phyloP scores from a whole-genome alignment of 768 basidiomycete genomes.

The Agrocybe praecox region DNA sequence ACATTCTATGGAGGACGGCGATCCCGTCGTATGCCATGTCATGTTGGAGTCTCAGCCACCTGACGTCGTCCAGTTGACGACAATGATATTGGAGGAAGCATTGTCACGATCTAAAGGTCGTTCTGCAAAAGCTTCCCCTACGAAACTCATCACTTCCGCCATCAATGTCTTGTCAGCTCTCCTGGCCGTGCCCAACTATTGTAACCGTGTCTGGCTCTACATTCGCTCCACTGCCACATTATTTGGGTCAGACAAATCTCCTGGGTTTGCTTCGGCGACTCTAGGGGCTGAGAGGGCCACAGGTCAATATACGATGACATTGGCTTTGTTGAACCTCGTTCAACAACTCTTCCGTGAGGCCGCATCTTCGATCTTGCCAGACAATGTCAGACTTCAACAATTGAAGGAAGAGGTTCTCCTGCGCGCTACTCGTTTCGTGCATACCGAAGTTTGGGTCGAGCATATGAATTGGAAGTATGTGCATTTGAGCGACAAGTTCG shows the following conservation, averaged over 20 bases:
- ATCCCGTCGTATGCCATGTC: conserved; percentile 52
- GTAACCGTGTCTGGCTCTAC: conserved; percentile 88
- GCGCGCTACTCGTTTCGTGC: conserved; percentile 76
- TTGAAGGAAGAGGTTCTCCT: conserved; percentile 85
- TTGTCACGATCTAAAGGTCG: conserved; percentile 54
- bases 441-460: conserved; percentile 87
- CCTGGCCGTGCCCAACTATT: conserved; percentile 71
- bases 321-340: conserved; percentile 76
- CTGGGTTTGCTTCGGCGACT: conserved; percentile 64
- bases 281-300: conserved; percentile 70
- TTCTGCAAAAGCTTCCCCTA: conserved; percentile 44
- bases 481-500: conserved; percentile 80
- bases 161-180: conserved; percentile 82
- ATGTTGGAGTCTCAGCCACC: conserved; percentile 58
- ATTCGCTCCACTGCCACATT: conserved; percentile 78
- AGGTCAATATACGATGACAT: conserved; percentile 81
- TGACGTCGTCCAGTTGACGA: conserved; percentile 79
- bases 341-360: conserved; percentile 78
- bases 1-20: conserved; percentile 62
- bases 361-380: conserved; percentile 55
- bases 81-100: conserved; percentile 80
- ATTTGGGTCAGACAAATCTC: conserved; percentile 63
- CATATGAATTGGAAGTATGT: conserved; percentile 86
- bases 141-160: conserved; percentile 74
- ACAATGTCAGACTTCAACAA: conserved; percentile 62